Base-by-base conservation (phyloP, 139 green algal species). In the Auxenochlorella pyrenoidosa region DNA sequence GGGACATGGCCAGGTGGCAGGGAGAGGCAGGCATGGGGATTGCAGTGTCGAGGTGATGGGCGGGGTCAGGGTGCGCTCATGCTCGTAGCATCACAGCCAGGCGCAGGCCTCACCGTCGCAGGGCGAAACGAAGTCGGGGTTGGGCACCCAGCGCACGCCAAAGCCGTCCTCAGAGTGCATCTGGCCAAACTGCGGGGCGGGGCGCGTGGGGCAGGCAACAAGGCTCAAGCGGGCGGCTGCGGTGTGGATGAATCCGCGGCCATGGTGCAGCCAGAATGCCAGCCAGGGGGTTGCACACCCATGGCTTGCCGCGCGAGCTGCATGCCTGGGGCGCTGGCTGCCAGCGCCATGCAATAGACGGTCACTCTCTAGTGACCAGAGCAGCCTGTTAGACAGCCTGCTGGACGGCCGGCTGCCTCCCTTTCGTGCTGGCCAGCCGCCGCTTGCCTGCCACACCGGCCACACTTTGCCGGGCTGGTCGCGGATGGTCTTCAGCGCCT, bases 101-200 rank as follows among this genome's bases (percentile, higher is more conserved):
- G 3, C 13, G 34, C 26, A 5, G 22, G 18, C 10, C 79, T 75
- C 79, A 84, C 79, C 58, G 26, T 84, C 79, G 58, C 79, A 84
- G 58, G 79, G 79, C 1, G 63, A 75, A 5, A 58, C 36, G 38
- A 84, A 84, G 58, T 16, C 15, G 24, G 51, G 59, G 13, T 28
- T 19, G 8, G 79, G 79, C 58, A 58, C 24, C 79, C 79, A 84
- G 38, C 79, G 79, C 13, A 84, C 79, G 15, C 21, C 79, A 18
- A 54, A 75, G 3, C 79, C 79, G 36, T 84, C 59, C 38, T 75
- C 59, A 10, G 58, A n/a, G 30, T 68, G n/a, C 80, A 85, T 75
- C 15, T 76, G 63, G 16, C 80, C 80, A 85, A 85, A 85, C 80
- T 85, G 80, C n/a, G n/a, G n/a, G n/a, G n/a, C n/a, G n/a, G n/a